Percentiles rank a stretch among this genome's conserved stretches.
These are phyloP conservation scores for Botrytis galanthina DNA, from an alignment of 2,329 filamentous ascomycete species.

Conservation along the genomic window DNA sequence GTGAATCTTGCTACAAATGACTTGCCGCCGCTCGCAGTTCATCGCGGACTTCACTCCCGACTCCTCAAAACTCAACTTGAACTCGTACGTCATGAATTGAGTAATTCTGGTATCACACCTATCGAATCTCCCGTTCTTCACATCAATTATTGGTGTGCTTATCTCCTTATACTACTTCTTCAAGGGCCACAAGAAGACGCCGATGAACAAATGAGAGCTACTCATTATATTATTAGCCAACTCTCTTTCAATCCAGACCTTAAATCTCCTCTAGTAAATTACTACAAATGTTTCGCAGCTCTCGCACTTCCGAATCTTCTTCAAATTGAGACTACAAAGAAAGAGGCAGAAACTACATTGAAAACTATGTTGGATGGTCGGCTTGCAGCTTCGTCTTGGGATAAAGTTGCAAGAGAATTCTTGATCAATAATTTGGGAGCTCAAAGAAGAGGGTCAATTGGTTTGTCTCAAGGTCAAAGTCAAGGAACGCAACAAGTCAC, in stretches of 20 bases:
- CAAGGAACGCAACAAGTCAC: neutral
- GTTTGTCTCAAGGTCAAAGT: neutral
- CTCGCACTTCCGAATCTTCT: slow-evolving; percentile 61
- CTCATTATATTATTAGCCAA: slow-evolving; percentile 57
- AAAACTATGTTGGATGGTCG: slow-evolving; percentile 55
- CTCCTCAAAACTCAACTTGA: slow-evolving; percentile 59
- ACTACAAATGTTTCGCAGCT: slow-evolving; percentile 59
- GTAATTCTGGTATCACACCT: slow-evolving; percentile 52
- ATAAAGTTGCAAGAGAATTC: slow-evolving; percentile 52
- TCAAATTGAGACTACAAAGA: slow-evolving; percentile 53
- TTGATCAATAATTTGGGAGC: neutral
- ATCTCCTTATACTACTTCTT: slow-evolving; percentile 60
- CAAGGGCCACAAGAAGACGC: slow-evolving; percentile 49
- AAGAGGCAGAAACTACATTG: slow-evolving; percentile 56
- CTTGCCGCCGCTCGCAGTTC: slow-evolving; percentile 44
- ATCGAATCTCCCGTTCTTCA: slow-evolving; percentile 56
- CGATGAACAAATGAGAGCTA: slow-evolving; percentile 58
- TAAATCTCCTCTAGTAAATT: slow-evolving; percentile 63
- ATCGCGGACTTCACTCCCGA: slow-evolving; percentile 45
- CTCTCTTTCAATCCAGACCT: slow-evolving; percentile 54
- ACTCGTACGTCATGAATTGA: slow-evolving; percentile 63
- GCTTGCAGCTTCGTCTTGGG: slow-evolving; percentile 54
- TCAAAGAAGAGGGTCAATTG: neutral
- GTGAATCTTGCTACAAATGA: slow-evolving; percentile 46
- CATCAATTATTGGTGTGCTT: slow-evolving; percentile 68